A percentile compares a stretch with the other conserved stretches of the same genome.
Evolutionary conservation across 805 yeast species (phyloP).

Genomic region (Metschnikowia koreensis): DNA sequence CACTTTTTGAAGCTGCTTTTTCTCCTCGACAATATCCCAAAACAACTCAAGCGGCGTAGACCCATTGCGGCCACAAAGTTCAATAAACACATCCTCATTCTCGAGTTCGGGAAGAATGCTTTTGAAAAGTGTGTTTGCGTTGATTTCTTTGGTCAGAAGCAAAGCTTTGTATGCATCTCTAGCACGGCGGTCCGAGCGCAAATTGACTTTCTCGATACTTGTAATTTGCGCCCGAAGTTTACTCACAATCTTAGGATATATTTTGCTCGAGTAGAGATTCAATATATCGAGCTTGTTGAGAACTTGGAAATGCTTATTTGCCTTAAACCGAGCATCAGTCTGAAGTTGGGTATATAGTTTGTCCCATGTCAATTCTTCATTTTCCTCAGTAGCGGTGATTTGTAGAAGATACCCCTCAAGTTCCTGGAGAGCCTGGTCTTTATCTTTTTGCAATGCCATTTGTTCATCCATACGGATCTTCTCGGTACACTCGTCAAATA

Average conservation of each 20-base stretch:
- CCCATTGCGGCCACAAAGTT: slow-evolving; percentile 70
- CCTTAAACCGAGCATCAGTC: slow-evolving; percentile 52
- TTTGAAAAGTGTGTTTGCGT: slow-evolving; percentile 57
- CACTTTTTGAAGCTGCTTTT: slow-evolving; percentile 52
- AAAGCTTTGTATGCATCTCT: slow-evolving; percentile 56
- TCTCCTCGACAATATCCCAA: slow-evolving; percentile 69
- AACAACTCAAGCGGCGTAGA: slow-evolving; percentile 75
- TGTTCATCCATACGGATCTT: slow-evolving; percentile 34
- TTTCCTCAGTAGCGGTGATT: slow-evolving; percentile 29
- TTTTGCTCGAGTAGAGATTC: slow-evolving; percentile 43
- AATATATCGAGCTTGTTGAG: slow-evolving; percentile 62
- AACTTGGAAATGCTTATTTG: slow-evolving; percentile 52
- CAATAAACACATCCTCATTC: slow-evolving; percentile 55
- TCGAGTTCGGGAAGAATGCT: slow-evolving; percentile 52
- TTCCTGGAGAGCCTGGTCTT: slow-evolving; percentile 51
- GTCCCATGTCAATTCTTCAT: slow-evolving; percentile 37
- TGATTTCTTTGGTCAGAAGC: slow-evolving; percentile 38
- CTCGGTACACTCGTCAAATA: slow-evolving; percentile 52
- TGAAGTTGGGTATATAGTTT: slow-evolving; percentile 33
- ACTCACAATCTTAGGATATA: slow-evolving; percentile 28
- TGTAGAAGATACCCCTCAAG: slow-evolving; percentile 49
- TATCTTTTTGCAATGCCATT: slow-evolving; percentile 24
- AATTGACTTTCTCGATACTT: slow-evolving; percentile 37
- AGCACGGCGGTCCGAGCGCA: slow-evolving; percentile 60
- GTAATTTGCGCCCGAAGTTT: slow-evolving; percentile 23